phyloP scores from a whole-genome alignment of 1,284 basidiomycete genomes.

The Peniophora sp. region DNA sequence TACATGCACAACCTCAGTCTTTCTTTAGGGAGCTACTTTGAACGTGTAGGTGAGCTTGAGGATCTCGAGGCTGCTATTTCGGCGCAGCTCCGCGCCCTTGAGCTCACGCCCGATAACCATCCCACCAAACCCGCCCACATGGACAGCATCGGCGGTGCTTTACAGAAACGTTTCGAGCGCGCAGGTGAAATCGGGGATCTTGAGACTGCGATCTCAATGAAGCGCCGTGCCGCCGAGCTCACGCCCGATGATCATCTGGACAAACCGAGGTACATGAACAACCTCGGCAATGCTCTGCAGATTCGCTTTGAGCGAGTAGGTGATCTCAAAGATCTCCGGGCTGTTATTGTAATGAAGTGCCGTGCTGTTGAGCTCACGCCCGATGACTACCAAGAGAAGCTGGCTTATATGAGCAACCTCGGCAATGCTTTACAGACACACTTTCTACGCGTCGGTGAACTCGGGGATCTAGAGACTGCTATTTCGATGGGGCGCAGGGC shows the following conservation, averaged over 20 bases:
- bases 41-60: no score
- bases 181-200: background rate
- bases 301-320: background rate
- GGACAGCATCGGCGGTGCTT: background rate
- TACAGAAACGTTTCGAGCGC: background rate
- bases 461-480: background rate
- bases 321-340: background rate
- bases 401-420: background rate
- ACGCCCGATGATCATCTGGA: background rate
- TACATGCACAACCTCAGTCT: no score
- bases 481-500: no score
- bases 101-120: background rate
- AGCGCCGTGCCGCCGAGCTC: background rate
- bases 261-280: no score
- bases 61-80: no score
- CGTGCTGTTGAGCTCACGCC: background rate
- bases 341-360: background rate
- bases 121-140: background rate
- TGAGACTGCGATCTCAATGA: background rate
- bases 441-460: background rate
- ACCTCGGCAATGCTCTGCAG: no score
- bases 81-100: no score
- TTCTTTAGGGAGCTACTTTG: no score
- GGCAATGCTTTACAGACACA: background rate
- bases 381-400: background rate